Percentiles rank a stretch among this genome's conserved stretches.
These are phyloP conservation scores for Panellus pusillus DNA, from an alignment of 768 basidiomycete species.

Conservation along the genomic window DNA sequence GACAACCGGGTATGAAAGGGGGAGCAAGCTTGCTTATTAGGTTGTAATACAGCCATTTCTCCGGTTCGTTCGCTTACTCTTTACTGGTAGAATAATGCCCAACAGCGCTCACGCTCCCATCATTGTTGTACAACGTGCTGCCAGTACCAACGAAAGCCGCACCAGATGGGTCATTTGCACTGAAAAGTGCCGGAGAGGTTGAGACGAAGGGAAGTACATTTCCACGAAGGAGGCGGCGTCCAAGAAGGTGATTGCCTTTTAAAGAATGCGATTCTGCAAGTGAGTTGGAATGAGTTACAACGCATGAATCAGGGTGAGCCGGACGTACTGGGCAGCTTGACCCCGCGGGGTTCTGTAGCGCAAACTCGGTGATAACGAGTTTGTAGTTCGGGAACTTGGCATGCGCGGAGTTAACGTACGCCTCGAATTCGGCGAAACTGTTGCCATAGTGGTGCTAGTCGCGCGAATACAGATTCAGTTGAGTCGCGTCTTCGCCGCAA, in stretches of 20 bases:
- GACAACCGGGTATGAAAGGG: no score
- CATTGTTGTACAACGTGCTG: constrained; percentile 32
- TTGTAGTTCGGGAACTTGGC: constrained; percentile 26
- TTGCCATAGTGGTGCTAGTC: constrained; percentile 15
- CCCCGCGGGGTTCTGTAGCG: constrained; percentile 32
- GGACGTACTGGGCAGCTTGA: constrained; percentile 15
- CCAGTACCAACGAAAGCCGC: constrained; percentile 26
- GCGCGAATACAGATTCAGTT: not conserved
- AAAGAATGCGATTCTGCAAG: constrained; percentile 18
- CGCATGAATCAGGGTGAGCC: no score
- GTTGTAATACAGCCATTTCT: no score
- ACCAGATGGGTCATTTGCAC: constrained; percentile 20
- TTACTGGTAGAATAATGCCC: constrained; percentile 21
- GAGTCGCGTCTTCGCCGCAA: not conserved
- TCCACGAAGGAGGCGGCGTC: constrained; percentile 31
- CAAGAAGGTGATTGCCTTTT: constrained; percentile 29
- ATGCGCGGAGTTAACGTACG: constrained; percentile 28
- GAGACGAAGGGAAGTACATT: constrained; percentile 40
- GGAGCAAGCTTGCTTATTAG: no score
- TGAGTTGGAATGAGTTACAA: not conserved
- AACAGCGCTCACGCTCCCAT: constrained; percentile 23
- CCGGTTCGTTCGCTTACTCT: constrained; percentile 3
- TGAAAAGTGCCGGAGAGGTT: constrained; percentile 29
- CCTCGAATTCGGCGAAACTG: constrained; percentile 29
- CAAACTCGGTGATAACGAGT: constrained; percentile 34